phyloP scores from a whole-genome alignment of 305 asterid species.

The Rubia tinctorum region DNA sequence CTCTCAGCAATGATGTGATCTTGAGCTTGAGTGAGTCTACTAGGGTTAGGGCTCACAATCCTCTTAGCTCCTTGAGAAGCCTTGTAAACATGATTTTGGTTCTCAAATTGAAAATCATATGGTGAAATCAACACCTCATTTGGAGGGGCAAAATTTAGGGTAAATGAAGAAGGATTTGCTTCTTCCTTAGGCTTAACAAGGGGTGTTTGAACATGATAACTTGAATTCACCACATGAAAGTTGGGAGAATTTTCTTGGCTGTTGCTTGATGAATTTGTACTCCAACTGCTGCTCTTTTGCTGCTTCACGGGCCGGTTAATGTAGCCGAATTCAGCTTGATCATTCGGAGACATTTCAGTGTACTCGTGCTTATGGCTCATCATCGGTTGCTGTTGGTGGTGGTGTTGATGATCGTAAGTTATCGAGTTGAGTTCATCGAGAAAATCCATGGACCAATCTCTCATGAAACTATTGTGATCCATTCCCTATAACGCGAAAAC shows the following conservation, averaged over 20 bases:
- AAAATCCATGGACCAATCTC: slow-evolving; percentile 29
- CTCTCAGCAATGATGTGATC: slow-evolving; percentile 88
- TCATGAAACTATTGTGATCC: slow-evolving; percentile 20
- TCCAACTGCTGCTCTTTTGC: slow-evolving; percentile 24
- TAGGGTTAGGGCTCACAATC: slow-evolving; percentile 20
- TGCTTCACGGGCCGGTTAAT: slow-evolving; percentile 25
- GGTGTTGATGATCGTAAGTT: slow-evolving; percentile 1
- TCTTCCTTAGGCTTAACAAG: slow-evolving; percentile 30
- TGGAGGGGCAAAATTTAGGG: slow-evolving; percentile 15
- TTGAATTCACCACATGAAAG: slow-evolving; percentile 13
- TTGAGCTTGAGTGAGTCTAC: slow-evolving; percentile 48
- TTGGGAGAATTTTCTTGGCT: slow-evolving; percentile 14
- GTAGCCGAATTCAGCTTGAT: not conserved
- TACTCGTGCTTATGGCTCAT: slow-evolving; percentile 18
- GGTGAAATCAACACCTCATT: slow-evolving; percentile 15
- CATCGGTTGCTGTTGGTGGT: not conserved
- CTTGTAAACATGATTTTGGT: slow-evolving; percentile 28
- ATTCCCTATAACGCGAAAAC: slow-evolving; percentile 20
- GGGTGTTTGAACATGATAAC: not conserved
- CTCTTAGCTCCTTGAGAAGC: slow-evolving; percentile 47
- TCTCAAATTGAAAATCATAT: slow-evolving; percentile 13
- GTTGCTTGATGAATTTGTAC: slow-evolving; percentile 8
- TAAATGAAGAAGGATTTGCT: slow-evolving; percentile 5
- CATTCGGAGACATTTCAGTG: slow-evolving; percentile 13
- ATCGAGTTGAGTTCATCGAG: slow-evolving; percentile 25